Evolutionary conservation across 2,329 filamentous ascomycete genomes (phyloP).

Genomic region (Clathrospora elynae): DNA sequence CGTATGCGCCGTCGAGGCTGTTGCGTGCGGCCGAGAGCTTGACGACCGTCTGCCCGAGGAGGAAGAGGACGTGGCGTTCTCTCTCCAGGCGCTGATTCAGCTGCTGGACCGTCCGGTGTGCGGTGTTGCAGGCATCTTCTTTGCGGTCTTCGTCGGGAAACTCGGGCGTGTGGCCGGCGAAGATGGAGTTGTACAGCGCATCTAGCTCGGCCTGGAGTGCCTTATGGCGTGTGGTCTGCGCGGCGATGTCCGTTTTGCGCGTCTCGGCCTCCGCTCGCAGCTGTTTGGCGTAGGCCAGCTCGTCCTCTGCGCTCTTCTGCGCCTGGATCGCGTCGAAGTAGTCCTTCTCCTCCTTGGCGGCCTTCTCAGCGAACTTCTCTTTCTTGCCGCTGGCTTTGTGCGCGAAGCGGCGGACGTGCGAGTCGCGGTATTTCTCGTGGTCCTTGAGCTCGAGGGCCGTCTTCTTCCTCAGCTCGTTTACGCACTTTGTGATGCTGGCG

Average conservation of each 20-base stretch:
- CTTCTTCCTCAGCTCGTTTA: constrained; percentile 23
- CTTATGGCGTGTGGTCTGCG: constrained; percentile 23
- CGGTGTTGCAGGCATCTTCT: constrained; percentile 28
- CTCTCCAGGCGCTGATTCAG: constrained; percentile 29
- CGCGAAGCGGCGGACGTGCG: constrained; percentile 37
- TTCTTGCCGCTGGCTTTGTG: constrained; percentile 40
- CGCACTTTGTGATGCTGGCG: constrained; percentile 21
- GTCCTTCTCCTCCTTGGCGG: constrained; percentile 43
- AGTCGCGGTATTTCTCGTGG: constrained; percentile 45
- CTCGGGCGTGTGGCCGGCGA: constrained; percentile 38
- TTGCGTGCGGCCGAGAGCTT: constrained; percentile 30
- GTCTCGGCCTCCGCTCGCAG: constrained; percentile 33
- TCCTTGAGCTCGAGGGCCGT: constrained; percentile 35
- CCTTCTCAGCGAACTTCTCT: constrained; percentile 38
- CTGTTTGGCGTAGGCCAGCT: constrained; percentile 32
- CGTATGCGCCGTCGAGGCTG: constrained; percentile 33
- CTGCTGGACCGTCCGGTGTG: constrained; percentile 16
- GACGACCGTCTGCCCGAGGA: constrained; percentile 28
- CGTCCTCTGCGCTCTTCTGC: constrained; percentile 41
- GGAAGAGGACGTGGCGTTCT: constrained; percentile 33
- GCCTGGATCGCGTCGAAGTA: constrained; percentile 44
- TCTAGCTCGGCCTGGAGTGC: constrained; percentile 36
- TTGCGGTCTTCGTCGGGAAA: constrained; percentile 41
- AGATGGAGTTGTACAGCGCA: constrained; percentile 40
- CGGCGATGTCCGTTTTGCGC: constrained; percentile 20